Conservation (phyloP, 257 asterid genomes). For the Solanum virginianum region DNA sequence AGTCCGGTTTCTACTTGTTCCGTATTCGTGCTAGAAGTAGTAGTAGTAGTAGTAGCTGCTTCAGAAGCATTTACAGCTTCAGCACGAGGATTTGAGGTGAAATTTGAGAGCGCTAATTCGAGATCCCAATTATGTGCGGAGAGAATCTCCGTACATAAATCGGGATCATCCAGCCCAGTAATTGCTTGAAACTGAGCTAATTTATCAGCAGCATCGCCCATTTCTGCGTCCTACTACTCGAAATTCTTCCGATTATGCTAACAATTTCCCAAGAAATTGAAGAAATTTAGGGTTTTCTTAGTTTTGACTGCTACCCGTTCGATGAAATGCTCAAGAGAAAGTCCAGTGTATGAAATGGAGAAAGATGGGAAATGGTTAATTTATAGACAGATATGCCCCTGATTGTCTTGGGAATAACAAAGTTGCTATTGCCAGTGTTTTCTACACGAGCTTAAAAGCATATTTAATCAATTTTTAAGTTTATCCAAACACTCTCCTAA, state of each 20-base stretch:
- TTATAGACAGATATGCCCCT: not conserved
- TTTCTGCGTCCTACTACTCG: not conserved
- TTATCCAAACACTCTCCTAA: too few species aligned
- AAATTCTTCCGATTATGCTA: not conserved
- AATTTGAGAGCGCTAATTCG: slow-evolving; percentile 67
- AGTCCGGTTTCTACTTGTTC: slow-evolving; percentile 22
- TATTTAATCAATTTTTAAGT: too few species aligned
- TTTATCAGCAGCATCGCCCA: slow-evolving; percentile 86
- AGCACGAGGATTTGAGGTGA: slow-evolving; percentile 22
- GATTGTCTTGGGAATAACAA: not conserved
- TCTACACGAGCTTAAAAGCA: not conserved
- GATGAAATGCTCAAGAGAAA: not conserved
- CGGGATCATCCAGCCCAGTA: slow-evolving; percentile 77
- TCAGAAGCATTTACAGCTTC: slow-evolving; percentile 2
- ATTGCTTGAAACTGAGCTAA: slow-evolving; percentile 81
- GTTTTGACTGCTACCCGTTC: not conserved
- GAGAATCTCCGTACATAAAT: slow-evolving; percentile 81
- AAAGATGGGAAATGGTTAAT: not conserved
- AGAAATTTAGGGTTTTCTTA: not conserved
- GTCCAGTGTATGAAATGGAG: not conserved
- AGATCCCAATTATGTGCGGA: slow-evolving; percentile 96
- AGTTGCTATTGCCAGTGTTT: not conserved
- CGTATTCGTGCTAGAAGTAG: not conserved
- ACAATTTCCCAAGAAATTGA: not conserved
- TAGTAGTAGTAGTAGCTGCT: not conserved